Evolutionary conservation across 306 rosid species (phyloP), one percentile per base, ranked within the genome.

Genomic region (Hippophae tibetana): DNA sequence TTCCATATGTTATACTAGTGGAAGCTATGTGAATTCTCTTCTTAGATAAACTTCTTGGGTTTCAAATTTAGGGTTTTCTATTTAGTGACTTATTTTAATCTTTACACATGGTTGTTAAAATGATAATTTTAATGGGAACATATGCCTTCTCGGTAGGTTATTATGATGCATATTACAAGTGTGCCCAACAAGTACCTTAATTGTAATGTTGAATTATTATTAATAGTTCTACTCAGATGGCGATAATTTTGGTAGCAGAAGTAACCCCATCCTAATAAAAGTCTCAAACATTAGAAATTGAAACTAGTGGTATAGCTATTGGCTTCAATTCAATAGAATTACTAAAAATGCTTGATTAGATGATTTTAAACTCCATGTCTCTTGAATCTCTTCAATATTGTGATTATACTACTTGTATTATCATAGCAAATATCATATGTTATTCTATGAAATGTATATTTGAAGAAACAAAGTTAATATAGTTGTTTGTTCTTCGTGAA

Each of bases 141-240:
- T 92, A 92, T 76, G 95, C 93, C 41, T 96, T 92, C 73, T 92
- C 99, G 40, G 93, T 96, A 57, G 99, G 96, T 74, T 92, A 92
- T 74, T 92, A 92, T 79, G 99, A 92, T 77, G 96, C 96, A 65
- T 92, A 83, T 76, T 88, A 92, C 87, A 92, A 92, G 76, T 90
- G 90, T 3, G 99, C 99, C 62, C 99, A 92, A 66, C 99, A 92
- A 95, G 99, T 92, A 76, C 48, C 49, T 5, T 71, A 38, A 54
- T 41, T 42, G 59, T 63, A 61, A 9, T 54, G 60, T 58, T 63
- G 48, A 48, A 18, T 18, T 18, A 18, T 18, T 18, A 18, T 18
- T 18, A 18, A 18, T 18, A 18, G 23, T 18, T 18, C 23, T 56
- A 45, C 60, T 56, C 14, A 52, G 57, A 41, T 78, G 3, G 65